These are phyloP conservation scores for Saccharomycopsis synnaedendra DNA, from an alignment of 805 yeast genomes.

Conservation along the genomic window DNA sequence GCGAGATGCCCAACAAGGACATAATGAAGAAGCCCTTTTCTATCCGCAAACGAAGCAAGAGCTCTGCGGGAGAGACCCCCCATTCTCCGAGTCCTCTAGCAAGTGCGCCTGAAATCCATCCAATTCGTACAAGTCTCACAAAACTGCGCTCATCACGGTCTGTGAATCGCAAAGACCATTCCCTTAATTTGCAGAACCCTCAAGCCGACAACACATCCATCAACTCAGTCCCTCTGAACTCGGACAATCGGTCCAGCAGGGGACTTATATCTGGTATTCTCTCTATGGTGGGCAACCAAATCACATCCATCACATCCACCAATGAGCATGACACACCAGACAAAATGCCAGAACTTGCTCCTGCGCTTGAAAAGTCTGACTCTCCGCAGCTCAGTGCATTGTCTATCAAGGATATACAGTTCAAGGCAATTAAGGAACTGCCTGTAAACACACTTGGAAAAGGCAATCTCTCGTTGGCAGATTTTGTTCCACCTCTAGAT, in stretches of 20 bases:
- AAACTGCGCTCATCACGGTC: too few relatives aligned
- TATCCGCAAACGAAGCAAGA: not conserved
- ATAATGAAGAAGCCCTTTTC: not conserved
- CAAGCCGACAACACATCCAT: too few relatives aligned
- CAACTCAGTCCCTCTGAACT: too few relatives aligned
- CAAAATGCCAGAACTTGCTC: not conserved
- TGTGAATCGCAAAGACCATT: too few relatives aligned
- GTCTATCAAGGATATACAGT: slow-evolving; percentile 7
- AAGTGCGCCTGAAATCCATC: slow-evolving; percentile 8
- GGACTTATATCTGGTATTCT: too few relatives aligned
- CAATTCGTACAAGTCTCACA: slow-evolving; percentile 1
- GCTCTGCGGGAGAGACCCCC: not conserved
- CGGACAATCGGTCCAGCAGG: too few relatives aligned
- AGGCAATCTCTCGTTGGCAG: slow-evolving; percentile 14
- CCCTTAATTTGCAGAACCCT: too few relatives aligned
- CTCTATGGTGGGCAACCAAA: slow-evolving; percentile 12
- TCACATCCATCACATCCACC: slow-evolving; percentile 7
- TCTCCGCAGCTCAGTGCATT: not conserved
- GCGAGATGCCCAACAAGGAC: too few relatives aligned
- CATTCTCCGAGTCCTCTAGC: slow-evolving; percentile 3
- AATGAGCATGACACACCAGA: not conserved
- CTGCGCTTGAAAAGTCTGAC: not conserved
- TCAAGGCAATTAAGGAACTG: slow-evolving; percentile 4
- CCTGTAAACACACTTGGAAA: slow-evolving; percentile 8
- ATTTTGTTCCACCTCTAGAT: slow-evolving; percentile 2